Evolutionary conservation across 345 rosid genomes (phyloP), one percentile per base, ranked within the genome.

Genomic region (Populus ilicifolia): DNA sequence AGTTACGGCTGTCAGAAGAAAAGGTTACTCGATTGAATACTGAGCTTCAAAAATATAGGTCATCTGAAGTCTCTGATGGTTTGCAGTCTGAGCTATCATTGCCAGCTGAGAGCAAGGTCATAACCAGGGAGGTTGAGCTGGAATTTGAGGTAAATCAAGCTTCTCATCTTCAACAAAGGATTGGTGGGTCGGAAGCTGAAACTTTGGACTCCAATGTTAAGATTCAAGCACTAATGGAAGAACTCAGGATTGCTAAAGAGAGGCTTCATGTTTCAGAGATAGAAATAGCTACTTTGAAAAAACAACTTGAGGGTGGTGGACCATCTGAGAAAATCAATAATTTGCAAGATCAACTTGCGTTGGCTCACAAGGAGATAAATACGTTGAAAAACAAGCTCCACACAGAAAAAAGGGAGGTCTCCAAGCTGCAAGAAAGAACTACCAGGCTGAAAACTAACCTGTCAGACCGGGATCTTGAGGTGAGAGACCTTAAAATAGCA

Each of bases 221-320:
- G 79, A 73, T 75, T 73, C 66, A 69, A 73, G 66, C 80, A 71
- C 70, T 90, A 81, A 82, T 77, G 71, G 89, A 89, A 80, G 94
- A 91, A 81, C 88, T 90, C 78, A 86, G 86, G 74, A 63, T 74
- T 62, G 78, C 90, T 25, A 91, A 73, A 77, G 90, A 84, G 80
- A 88, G 80, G 87, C 89, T 92, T 74, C 82, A 79, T 74, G 82
- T 71, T 77, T 89, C 92, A 5, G 89, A 85, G 80, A 86, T 78
- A n/a, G 91, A 87, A 83, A 88, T 87, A 23, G 80, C 82, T 21
- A 69, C 77, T 41, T 79, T 90, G 90, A 80, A 39, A 29, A 79
- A 78, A 33, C 82, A 74, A 56, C 50, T 80, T 54, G 80, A 70
- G 13, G 68, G 36, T 17, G 71, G 72, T 25, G 30, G 61, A 16